Evolutionary conservation across 2,329 filamentous ascomycete genomes (phyloP), one percentile per base, ranked within the genome.

Genomic region (Xylaria sp.): DNA sequence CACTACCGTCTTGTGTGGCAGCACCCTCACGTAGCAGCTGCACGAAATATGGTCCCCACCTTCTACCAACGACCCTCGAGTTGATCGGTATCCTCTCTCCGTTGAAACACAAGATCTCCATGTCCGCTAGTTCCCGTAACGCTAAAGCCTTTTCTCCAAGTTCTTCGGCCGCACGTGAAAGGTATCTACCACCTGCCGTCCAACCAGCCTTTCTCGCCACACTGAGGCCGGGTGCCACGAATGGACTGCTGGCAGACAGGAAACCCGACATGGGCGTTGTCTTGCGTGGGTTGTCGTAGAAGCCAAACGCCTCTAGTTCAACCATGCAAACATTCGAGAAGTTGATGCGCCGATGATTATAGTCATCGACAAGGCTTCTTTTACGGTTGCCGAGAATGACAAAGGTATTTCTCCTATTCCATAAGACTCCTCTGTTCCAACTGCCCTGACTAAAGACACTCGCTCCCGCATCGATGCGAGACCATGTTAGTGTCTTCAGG

Each of bases 241-340:
- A 90, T 25, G 81, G 92, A 79, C 77, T 90, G 78, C 93, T 97
- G 23, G 92, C 89, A 1, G 94, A 97, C 59, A 90, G 83, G 75
- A 95, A 97, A 9, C 89, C 90, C 0, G 93, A 96, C 70, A 92
- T 88, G 1, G 94, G 91, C 4, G 87, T 82, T 0, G 84, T 87
- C 74, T 89, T 91, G 67, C 94, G 87, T 11, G 95, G 94, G 75
- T 98, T 99, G 74, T 98, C 94, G 75, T 97, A 98, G 45, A 99
- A 88, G 1, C 95, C 95, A 79, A 98, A 99, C 0, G 95, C 94
- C 75, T 99, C 95, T 11, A 99, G 83, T 77, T 99, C 95, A 8
- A 99, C 94, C 84, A 98, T 91, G 76, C 95, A 98, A 28, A 98
- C 88, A 73, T 99, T 96, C 9, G 91, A 92, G 75, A 98, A 99